Percentiles rank a stretch among this genome's conserved stretches.
Evolutionary conservation across 306 rosid genomes (phyloP).

Genomic region (Herpetospermum pedunculosum): DNA sequence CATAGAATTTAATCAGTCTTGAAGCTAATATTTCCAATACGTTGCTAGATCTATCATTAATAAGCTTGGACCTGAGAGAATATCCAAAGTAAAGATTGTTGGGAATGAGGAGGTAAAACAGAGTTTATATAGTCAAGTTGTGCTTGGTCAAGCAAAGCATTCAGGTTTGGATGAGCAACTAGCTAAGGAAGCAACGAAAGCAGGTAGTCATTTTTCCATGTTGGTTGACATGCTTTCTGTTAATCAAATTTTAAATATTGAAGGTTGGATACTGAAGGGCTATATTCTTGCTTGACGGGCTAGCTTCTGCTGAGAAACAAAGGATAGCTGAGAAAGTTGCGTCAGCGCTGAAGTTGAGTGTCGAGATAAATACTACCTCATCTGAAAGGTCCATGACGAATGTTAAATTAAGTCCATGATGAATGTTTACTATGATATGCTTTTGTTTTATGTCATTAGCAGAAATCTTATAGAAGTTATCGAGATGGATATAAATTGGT

Average conservation of each 20-base stretch:
- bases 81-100: conserved; percentile 43
- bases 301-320: conserved; percentile 77
- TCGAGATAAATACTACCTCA: conserved; percentile 55
- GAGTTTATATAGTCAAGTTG: conserved; percentile 59
- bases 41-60: conserved; percentile 42
- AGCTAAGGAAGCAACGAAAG: conserved; percentile 64
- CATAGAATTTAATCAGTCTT: neutral
- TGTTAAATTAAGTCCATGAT: neutral
- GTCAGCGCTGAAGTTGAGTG: conserved; percentile 72
- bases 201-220: conserved; percentile 38
- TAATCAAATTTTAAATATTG: conserved; percentile 8
- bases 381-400: conserved; percentile 68
- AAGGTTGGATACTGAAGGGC: conserved; percentile 19
- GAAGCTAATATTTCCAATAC: neutral
- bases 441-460: too few relatives aligned
- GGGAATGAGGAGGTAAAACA: conserved; percentile 67
- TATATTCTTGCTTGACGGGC: conserved; percentile 24
- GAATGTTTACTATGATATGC: neutral
- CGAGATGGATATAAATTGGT: neutral
- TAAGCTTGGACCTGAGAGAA: conserved; percentile 71
- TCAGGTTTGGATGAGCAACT: conserved; percentile 63
- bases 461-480: too few relatives aligned
- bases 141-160: conserved; percentile 31
- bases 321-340: conserved; percentile 86
- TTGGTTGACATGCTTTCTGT: conserved; percentile 12